Conservation (phyloP, 768 basidiomycete species). For the Symmetrospora coprosmae region DNA sequence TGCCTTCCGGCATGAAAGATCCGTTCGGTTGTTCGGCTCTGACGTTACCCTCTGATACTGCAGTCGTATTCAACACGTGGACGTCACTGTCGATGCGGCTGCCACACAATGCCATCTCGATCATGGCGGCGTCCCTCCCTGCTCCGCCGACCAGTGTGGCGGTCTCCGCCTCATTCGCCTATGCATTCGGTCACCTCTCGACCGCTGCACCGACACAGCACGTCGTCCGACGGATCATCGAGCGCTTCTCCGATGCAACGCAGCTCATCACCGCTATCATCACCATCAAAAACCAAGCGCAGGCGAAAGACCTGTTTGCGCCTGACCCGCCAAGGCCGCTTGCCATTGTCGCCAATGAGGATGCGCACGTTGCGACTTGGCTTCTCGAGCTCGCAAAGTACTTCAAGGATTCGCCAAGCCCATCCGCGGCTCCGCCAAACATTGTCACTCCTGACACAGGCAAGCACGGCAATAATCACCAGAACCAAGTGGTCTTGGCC, state of each 20-base stretch:
- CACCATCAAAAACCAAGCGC: neutral
- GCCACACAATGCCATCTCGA: slow-evolving; percentile 16
- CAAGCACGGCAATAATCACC: neutral
- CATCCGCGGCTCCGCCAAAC: neutral
- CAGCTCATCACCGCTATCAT: slow-evolving; percentile 15
- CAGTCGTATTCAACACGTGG: slow-evolving; percentile 10
- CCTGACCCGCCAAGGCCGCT: slow-evolving; percentile 9
- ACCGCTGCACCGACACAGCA: neutral
- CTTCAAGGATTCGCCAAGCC: neutral
- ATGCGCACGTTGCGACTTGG: slow-evolving; percentile 12
- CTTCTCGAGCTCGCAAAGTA: slow-evolving; percentile 12
- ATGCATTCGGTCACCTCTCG: neutral
- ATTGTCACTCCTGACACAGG: neutral
- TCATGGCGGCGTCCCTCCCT: neutral
- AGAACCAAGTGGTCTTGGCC: neutral
- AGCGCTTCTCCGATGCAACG: slow-evolving; percentile 13
- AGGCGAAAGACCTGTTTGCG: neutral
- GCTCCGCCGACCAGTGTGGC: neutral
- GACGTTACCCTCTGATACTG: neutral
- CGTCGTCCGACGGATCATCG: neutral
- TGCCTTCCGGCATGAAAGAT: neutral
- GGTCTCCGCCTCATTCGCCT: neutral
- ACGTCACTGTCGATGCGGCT: neutral
- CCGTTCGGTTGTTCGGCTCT: neutral
- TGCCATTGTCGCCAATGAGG: slow-evolving; percentile 4